These are phyloP conservation scores for Capsicum baccatum DNA, from an alignment of 257 asterid species.

Conservation along the genomic window DNA sequence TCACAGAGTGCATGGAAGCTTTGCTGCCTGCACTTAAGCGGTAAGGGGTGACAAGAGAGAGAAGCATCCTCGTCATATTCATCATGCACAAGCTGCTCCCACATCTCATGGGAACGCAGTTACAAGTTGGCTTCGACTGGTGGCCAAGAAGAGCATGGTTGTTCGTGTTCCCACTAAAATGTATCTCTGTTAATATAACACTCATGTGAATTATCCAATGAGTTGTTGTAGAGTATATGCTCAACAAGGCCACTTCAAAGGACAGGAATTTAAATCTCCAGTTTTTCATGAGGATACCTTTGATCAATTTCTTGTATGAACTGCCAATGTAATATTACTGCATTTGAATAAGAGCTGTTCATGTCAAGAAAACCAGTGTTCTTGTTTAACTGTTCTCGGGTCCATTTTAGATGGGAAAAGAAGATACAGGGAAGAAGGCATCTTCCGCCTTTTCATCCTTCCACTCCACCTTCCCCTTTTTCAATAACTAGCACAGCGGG, in stretches of 20 bases:
- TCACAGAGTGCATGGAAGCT: conserved; percentile 92
- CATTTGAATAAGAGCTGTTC: too few species aligned
- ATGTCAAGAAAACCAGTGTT: too few species aligned
- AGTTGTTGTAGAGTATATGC: background rate
- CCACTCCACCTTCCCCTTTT: too few species aligned
- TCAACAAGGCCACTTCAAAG: too few species aligned
- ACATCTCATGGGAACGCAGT: conserved; percentile 51
- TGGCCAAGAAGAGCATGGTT: conserved; percentile 33
- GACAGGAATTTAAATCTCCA: too few species aligned
- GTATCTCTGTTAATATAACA: background rate
- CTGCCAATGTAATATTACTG: background rate
- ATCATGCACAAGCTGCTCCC: conserved; percentile 51
- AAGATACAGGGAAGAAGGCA: too few species aligned
- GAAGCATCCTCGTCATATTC: conserved; percentile 53
- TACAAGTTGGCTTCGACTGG: conserved; percentile 39
- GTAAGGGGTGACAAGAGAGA: conserved; percentile 61
- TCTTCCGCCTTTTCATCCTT: too few species aligned
- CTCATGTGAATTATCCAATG: background rate
- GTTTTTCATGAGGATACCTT: too few species aligned
- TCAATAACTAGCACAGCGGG: too few species aligned
- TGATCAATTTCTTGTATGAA: background rate
- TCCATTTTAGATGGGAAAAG: too few species aligned
- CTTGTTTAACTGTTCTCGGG: too few species aligned
- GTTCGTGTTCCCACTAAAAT: conserved; percentile 50
- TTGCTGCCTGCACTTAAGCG: conserved; percentile 87